Base-by-base conservation (phyloP, 768 basidiomycete species). In the Lanmaoa pseudosensibilis region DNA sequence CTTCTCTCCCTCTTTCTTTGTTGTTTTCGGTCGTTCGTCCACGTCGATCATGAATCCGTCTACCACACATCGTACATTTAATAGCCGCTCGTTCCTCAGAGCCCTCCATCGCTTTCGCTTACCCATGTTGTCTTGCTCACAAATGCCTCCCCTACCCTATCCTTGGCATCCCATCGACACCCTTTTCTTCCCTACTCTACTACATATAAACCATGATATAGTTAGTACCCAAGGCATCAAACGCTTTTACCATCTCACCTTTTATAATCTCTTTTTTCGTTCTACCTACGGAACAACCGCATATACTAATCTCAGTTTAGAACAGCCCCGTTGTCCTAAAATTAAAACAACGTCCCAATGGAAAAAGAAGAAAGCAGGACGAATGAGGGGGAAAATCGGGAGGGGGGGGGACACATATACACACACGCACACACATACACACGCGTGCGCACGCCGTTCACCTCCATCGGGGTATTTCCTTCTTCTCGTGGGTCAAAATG, bases 1-100 rank as follows among this genome's bases (percentile, higher is more conserved):
- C 34, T 46, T 27, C 30, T 12, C n/a, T 25, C 27, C 4, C 11
- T 13, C 6, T 11, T 11, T 43, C 5, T 3, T 6, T n/a, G n/a
- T n/a, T n/a, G n/a, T 46, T 30, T 44, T 51, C 27, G 33, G 8
- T 48, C 18, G 32, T 46, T 41, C n/a, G 25, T 50, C 54, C 21
- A 10, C 33, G 46, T 46, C 55, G n/a, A 45, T 36, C 36, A 48
- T 10, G 15, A 25, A 39, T 33, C 33, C 32, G 19, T 33, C 45
- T 64, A 64, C 16, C 50, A 38, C 55, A 61, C 61, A 23, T 34
- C 61, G 56, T 71, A 64, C 58, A 55, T 56, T 63, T 69, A 68
- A 68, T 71, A 5, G 55, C 45, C 57, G 40, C 51, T 50, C 50
- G 18, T 57, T 46, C 32, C 38, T 36, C 33, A 3, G 25, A 16